A percentile compares a stretch with the other conserved stretches of the same genome.
Conservation (phyloP, 106 monocot species). For the Chionographis japonica region DNA sequence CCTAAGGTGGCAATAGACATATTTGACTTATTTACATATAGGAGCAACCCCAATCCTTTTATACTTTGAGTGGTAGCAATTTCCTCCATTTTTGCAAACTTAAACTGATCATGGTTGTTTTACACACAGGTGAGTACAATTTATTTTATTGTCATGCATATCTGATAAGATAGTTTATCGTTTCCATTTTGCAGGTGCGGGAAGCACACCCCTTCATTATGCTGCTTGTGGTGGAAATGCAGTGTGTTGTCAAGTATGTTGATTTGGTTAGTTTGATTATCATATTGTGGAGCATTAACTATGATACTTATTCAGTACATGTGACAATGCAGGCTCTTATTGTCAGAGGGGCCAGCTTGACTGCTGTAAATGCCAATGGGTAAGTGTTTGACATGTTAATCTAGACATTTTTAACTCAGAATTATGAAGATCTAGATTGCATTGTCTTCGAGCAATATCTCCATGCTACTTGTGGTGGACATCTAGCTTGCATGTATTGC, state of each 20-base stretch:
- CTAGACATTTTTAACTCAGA: not conserved
- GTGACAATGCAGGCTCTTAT: constrained; percentile 28
- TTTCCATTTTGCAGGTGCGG: constrained; percentile 47
- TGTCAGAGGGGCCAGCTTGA: constrained; percentile 48
- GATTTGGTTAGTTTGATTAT: not conserved
- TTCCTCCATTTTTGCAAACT: no score
- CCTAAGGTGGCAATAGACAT: no score
- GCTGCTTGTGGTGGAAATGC: constrained; percentile 93
- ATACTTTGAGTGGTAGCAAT: no score
- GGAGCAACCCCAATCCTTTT: no score
- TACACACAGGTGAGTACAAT: no score
- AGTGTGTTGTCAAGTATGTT: constrained; percentile 74
- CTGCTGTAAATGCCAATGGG: constrained; percentile 52
- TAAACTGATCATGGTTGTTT: no score
- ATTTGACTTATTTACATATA: no score
- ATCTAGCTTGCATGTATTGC: no score
- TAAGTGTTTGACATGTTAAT: constrained; percentile 7
- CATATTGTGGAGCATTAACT: not conserved
- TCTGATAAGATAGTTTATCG: constrained; percentile 12
- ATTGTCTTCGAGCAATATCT: no score
- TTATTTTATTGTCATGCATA: no score
- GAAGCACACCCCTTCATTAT: constrained; percentile 89
- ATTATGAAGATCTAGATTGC: no score
- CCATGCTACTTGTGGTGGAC: no score
- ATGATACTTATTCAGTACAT: not conserved